These are phyloP conservation scores for Crithidia thermophila DNA, from an alignment of 208 protist genomes.

Conservation along the genomic window DNA sequence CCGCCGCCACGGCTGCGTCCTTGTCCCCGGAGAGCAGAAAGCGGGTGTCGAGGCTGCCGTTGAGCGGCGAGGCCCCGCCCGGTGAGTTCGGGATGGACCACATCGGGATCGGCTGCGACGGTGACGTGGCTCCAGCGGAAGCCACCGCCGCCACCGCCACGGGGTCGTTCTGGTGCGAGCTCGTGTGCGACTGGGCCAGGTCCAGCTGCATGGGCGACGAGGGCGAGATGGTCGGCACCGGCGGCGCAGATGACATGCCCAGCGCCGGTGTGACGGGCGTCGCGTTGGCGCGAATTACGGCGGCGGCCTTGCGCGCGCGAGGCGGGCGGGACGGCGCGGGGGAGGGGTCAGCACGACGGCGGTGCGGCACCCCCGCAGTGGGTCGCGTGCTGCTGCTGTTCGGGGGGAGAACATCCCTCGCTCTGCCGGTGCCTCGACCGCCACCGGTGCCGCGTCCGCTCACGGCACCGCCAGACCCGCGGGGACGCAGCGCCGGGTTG, in stretches of 20 bases:
- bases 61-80: constrained; percentile 27
- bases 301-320: constrained; percentile 19
- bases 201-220: constrained; percentile 17
- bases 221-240: constrained; percentile 11
- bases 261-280: neutral
- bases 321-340: constrained; percentile 34
- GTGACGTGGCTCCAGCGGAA: neutral
- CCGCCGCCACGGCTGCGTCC: constrained; percentile 5
- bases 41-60: constrained; percentile 18
- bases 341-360: constrained; percentile 31
- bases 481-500: neutral
- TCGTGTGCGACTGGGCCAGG: neutral
- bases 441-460: constrained; percentile 14
- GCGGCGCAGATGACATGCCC: neutral
- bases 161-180: neutral
- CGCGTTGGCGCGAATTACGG: constrained; percentile 10
- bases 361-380: constrained; percentile 3
- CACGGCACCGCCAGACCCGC: neutral
- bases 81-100: constrained; percentile 20
- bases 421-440: too few relatives aligned
- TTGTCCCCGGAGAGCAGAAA: constrained; percentile 13
- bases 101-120: constrained; percentile 1
- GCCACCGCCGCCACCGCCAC: neutral
- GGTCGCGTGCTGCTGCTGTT: neutral
- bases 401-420: constrained; percentile 14